Conservation (phyloP, 2,329 filamentous ascomycete species). For the Aureobasidium sp. region DNA sequence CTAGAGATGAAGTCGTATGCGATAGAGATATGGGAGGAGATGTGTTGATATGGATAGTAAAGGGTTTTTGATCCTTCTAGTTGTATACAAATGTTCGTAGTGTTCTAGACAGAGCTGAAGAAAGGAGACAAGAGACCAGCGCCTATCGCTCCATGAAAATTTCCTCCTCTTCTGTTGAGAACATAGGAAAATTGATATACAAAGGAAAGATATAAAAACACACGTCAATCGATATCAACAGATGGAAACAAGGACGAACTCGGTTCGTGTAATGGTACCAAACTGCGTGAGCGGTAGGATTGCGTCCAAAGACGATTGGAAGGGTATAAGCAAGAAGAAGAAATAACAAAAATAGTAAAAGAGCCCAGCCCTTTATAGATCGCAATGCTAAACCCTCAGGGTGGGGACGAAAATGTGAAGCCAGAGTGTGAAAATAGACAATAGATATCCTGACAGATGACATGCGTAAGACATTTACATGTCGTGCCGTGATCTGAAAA, state of each 20-base stretch:
- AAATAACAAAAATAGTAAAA: background rate
- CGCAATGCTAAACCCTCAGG: constrained; percentile 6
- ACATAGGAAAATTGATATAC: background rate
- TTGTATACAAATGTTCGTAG: background rate
- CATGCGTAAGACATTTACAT: background rate
- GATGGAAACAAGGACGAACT: background rate
- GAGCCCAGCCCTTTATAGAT: constrained; percentile 8
- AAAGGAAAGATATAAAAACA: background rate
- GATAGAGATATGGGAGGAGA: background rate
- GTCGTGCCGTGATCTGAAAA: background rate
- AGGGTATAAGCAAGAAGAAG: background rate
- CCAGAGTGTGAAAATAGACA: background rate
- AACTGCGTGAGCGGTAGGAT: background rate
- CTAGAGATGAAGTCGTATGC: too few relatives aligned
- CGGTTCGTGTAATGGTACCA: background rate
- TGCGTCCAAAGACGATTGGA: background rate
- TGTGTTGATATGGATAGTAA: background rate
- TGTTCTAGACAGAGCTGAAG: background rate
- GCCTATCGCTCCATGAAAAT: background rate
- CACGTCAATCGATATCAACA: background rate
- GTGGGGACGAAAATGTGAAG: constrained; percentile 3
- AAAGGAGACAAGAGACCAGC: background rate
- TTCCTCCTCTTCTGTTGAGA: background rate
- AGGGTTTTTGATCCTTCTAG: background rate
- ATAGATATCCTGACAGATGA: background rate